These are phyloP conservation scores for Phalaenopsis aphrodite DNA, from an alignment of 106 monocot species.

Conservation along the genomic window DNA sequence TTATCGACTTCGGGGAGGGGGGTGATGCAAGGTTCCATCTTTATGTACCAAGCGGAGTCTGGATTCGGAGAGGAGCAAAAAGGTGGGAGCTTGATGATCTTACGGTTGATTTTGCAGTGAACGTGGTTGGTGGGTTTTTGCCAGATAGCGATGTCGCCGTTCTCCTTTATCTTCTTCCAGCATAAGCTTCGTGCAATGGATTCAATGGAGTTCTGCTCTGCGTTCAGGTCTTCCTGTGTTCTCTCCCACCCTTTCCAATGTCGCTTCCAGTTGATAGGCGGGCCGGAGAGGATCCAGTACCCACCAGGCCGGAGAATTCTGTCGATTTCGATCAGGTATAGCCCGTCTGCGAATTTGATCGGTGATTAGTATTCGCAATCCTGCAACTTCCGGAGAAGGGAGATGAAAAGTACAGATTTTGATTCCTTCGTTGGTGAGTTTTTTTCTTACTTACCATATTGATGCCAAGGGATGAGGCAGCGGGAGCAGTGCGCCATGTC, in stretches of 20 bases:
- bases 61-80: background rate
- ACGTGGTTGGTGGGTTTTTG: conserved; percentile 53
- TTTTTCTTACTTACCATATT: conserved; percentile 23
- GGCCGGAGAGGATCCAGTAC: conserved; percentile 55
- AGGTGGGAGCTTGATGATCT: background rate
- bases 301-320: conserved; percentile 53
- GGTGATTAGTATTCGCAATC: too few species aligned
- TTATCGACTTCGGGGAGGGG: conserved; percentile 28
- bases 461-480: conserved; percentile 85
- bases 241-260: conserved; percentile 49
- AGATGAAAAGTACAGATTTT: too few species aligned
- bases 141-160: conserved; percentile 44
- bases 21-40: conserved; percentile 38
- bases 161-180: conserved; percentile 50
- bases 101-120: conserved; percentile 24
- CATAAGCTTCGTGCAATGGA: conserved; percentile 33
- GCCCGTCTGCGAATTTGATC: conserved; percentile 27
- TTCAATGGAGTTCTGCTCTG: conserved; percentile 47
- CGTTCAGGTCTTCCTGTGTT: conserved; percentile 41
- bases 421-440: too few species aligned
- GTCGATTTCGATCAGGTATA: conserved; percentile 49
- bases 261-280: conserved; percentile 51
- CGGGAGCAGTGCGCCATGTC: conserved; percentile 90
- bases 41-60: conserved; percentile 20
- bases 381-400: too few species aligned